These are phyloP conservation scores for Thelonectria blattea DNA, from an alignment of 2,329 filamentous ascomycete genomes.

Conservation along the genomic window DNA sequence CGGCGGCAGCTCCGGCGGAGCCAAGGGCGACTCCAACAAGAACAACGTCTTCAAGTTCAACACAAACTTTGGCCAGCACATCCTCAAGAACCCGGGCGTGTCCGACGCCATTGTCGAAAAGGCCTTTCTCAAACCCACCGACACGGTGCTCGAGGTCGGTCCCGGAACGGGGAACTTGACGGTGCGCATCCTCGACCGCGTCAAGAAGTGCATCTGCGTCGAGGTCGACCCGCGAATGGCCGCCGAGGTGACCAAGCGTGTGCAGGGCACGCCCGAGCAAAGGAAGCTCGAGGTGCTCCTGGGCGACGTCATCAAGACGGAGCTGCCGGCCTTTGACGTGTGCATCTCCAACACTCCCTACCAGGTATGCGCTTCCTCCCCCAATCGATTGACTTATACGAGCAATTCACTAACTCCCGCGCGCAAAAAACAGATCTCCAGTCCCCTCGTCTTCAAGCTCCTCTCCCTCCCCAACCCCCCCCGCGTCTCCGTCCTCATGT, in stretches of 20 bases:
- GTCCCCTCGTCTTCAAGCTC: slow-evolving; percentile 89
- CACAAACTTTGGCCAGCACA: slow-evolving; percentile 84
- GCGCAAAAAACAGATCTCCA: slow-evolving; percentile 70
- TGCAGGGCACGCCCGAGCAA: slow-evolving; percentile 85
- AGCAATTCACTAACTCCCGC: slow-evolving; percentile 23
- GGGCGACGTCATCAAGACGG: slow-evolving; percentile 87
- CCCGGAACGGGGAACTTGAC: slow-evolving; percentile 91
- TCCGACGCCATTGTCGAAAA: slow-evolving; percentile 75
- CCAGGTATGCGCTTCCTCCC: slow-evolving; percentile 53
- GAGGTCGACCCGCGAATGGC: slow-evolving; percentile 97
- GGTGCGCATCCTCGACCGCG: slow-evolving; percentile 84
- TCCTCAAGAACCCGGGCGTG: slow-evolving; percentile 90
- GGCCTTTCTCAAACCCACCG: slow-evolving; percentile 87
- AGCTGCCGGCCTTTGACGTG: slow-evolving; percentile 77
- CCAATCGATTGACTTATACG: neutral
- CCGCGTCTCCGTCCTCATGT: slow-evolving; percentile 88
- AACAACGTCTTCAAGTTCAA: slow-evolving; percentile 99
- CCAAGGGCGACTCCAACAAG: slow-evolving; percentile 41
- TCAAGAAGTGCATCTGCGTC: slow-evolving; percentile 81
- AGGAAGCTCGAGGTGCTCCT: slow-evolving; percentile 87
- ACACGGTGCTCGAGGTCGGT: slow-evolving; percentile 89
- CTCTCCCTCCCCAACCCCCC: slow-evolving; percentile 83
- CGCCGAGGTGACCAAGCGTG: slow-evolving; percentile 90
- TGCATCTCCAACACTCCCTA: slow-evolving; percentile 76
- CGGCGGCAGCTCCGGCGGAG: slow-evolving; percentile 20